These are phyloP conservation scores for Ophiostoma himal-ulmi DNA, from an alignment of 2,329 filamentous ascomycete genomes.

Conservation along the genomic window DNA sequence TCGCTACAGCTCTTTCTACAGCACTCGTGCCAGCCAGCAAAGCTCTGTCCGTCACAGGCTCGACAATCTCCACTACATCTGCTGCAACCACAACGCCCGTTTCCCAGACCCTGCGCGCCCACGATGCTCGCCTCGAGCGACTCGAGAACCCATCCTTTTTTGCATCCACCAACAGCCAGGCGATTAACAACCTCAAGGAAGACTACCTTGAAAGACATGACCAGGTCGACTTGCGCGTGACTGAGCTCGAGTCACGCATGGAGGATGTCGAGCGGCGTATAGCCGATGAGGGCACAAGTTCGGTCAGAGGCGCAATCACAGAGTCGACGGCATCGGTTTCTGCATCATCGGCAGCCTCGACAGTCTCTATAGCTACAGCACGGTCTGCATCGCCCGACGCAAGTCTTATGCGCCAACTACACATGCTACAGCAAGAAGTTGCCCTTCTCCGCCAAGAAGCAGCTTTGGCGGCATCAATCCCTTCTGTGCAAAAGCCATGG, in stretches of 20 bases:
- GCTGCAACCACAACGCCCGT: slow-evolving; percentile 32
- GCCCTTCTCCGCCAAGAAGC: slow-evolving; percentile 5
- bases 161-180: slow-evolving; percentile 9
- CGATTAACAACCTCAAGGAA: slow-evolving; percentile 40
- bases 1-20: not conserved
- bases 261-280: slow-evolving; percentile 54
- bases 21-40: slow-evolving; percentile 33
- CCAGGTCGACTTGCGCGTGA: slow-evolving; percentile 58
- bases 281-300: slow-evolving; percentile 41
- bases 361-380: slow-evolving; percentile 29
- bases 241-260: slow-evolving; percentile 61
- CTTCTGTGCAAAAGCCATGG: slow-evolving; percentile 48
- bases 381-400: slow-evolving; percentile 14
- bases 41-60: not conserved
- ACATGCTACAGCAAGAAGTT: slow-evolving; percentile 28
- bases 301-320: slow-evolving; percentile 34
- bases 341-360: slow-evolving; percentile 40
- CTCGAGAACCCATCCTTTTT: slow-evolving; percentile 68
- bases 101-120: slow-evolving; percentile 46
- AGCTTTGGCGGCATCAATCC: not conserved
- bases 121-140: slow-evolving; percentile 60
- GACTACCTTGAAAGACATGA: slow-evolving; percentile 65
- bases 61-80: slow-evolving; percentile 28
- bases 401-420: slow-evolving; percentile 42
- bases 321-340: slow-evolving; percentile 21